phyloP scores from a whole-genome alignment of 495 filamentous ascomycete species.

The Pyrenula massariospora region DNA sequence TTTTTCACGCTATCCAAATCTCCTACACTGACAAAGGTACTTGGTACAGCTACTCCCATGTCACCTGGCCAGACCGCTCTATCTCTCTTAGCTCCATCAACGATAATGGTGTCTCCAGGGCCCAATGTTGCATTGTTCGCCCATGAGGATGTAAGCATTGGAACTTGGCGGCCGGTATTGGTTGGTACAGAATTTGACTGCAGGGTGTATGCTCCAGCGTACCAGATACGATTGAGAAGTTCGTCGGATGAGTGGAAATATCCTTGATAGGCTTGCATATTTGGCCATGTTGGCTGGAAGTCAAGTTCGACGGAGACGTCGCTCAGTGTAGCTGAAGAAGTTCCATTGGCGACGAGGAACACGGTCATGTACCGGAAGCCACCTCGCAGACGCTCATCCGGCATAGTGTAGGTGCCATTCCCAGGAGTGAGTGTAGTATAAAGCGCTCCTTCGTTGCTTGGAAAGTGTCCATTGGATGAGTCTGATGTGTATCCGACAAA shows the following conservation, averaged over 20 bases:
- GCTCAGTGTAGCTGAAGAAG: slow-evolving; percentile 19
- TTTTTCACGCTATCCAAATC: slow-evolving; percentile 51
- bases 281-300: slow-evolving; percentile 56
- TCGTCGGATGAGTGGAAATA: slow-evolving; percentile 52
- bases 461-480: slow-evolving; percentile 41
- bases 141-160: slow-evolving; percentile 38
- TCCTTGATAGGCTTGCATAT: slow-evolving; percentile 48
- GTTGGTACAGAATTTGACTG: slow-evolving; percentile 47
- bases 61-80: slow-evolving; percentile 49
- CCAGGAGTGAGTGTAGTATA: slow-evolving; percentile 39
- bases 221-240: slow-evolving; percentile 52
- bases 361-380: slow-evolving; percentile 50
- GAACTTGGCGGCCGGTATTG: slow-evolving; percentile 39
- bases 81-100: slow-evolving; percentile 50
- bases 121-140: slow-evolving; percentile 42
- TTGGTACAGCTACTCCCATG: slow-evolving; percentile 48
- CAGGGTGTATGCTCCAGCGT: slow-evolving; percentile 50
- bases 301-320: slow-evolving; percentile 35
- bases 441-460: slow-evolving; percentile 38
- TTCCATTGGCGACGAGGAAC: slow-evolving; percentile 29
- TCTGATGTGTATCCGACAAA: slow-evolving; percentile 52
- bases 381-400: slow-evolving; percentile 39
- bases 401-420: slow-evolving; percentile 36
- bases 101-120: slow-evolving; percentile 38
- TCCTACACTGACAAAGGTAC: slow-evolving; percentile 45